A percentile compares a stretch with the other conserved stretches of the same genome.
These are phyloP conservation scores for Sporothrix variecibatus DNA, from an alignment of 2,329 filamentous ascomycete species.

Conservation along the genomic window DNA sequence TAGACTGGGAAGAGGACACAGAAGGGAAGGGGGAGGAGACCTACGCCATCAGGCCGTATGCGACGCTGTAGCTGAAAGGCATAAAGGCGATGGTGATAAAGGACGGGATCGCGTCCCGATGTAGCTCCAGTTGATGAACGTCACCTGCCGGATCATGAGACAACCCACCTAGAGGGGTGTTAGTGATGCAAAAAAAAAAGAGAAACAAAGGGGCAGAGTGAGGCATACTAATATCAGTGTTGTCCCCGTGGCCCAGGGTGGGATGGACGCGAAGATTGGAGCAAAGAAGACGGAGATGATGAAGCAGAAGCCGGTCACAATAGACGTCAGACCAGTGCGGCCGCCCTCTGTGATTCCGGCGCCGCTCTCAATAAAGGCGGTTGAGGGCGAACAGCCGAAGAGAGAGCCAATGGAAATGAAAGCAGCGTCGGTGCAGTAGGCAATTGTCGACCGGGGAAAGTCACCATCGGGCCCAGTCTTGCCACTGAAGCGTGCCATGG, in stretches of 20 bases:
- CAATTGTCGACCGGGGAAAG: conserved; percentile 81
- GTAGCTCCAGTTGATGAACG: conserved; percentile 74
- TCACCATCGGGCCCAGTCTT: conserved; percentile 66
- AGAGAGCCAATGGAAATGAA: conserved; percentile 72
- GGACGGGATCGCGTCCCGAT: conserved; percentile 75
- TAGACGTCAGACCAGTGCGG: conserved; percentile 70
- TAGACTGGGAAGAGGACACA: background rate
- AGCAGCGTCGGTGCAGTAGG: conserved; percentile 71
- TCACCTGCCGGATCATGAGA: conserved; percentile 75
- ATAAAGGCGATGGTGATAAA: conserved; percentile 76
- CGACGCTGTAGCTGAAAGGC: conserved; percentile 77
- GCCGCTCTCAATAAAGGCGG: conserved; percentile 74
- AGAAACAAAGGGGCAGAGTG: conserved; percentile 28
- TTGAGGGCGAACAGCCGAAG: conserved; percentile 70
- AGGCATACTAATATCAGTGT: conserved; percentile 63
- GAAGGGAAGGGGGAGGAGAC: conserved; percentile 34
- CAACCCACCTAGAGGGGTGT: conserved; percentile 60
- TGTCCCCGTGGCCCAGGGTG: conserved; percentile 75
- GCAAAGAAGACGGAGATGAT: conserved; percentile 73
- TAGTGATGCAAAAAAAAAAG: background rate
- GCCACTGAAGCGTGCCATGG: conserved; percentile 73
- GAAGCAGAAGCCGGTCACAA: conserved; percentile 70
- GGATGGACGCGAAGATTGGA: conserved; percentile 74
- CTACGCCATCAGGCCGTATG: conserved; percentile 73
- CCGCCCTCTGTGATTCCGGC: conserved; percentile 76